Conservation (phyloP, 2,329 filamentous ascomycete species). For the Periconia sp. region DNA sequence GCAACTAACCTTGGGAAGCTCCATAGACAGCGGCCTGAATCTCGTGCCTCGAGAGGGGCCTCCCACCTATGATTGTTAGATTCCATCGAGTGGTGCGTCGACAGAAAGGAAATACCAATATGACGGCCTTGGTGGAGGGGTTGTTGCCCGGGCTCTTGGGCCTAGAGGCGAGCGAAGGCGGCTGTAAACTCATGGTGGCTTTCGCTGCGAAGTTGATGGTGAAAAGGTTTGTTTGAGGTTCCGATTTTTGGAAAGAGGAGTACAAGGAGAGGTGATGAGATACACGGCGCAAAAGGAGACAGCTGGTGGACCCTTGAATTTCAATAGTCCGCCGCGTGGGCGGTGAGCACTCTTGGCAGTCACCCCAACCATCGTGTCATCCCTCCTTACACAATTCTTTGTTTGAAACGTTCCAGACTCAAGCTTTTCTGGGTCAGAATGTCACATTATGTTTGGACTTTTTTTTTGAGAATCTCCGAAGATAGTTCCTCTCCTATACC, state of each 20-base stretch:
- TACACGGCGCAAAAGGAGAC: slow-evolving; percentile 1
- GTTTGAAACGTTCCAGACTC: too few species aligned
- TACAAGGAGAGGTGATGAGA: slow-evolving; percentile 2
- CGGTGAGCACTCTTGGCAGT: slow-evolving; percentile 5
- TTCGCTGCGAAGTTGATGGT: background rate
- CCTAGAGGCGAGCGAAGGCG: slow-evolving; percentile 42
- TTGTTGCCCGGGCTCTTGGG: slow-evolving; percentile 41
- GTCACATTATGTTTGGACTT: too few species aligned
- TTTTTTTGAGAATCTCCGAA: too few species aligned
- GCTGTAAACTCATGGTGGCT: slow-evolving; percentile 46
- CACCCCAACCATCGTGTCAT: too few species aligned
- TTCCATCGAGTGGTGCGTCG: slow-evolving; percentile 9
- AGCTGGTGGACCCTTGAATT: slow-evolving; percentile 14
- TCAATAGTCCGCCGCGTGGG: slow-evolving; percentile 7
- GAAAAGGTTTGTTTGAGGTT: slow-evolving; percentile 2
- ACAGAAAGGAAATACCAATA: slow-evolving; percentile 70
- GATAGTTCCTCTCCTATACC: too few species aligned
- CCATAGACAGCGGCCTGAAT: slow-evolving; percentile 92
- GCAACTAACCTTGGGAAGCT: slow-evolving; percentile 82
- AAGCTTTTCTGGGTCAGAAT: too few species aligned
- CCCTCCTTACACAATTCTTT: too few species aligned
- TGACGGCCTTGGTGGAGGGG: slow-evolving; percentile 84
- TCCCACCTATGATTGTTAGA: slow-evolving; percentile 71
- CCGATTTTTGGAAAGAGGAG: slow-evolving; percentile 1
- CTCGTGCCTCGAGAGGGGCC: slow-evolving; percentile 94